phyloP scores from a whole-genome alignment of 306 rosid genomes.

The Prunus salicina region DNA sequence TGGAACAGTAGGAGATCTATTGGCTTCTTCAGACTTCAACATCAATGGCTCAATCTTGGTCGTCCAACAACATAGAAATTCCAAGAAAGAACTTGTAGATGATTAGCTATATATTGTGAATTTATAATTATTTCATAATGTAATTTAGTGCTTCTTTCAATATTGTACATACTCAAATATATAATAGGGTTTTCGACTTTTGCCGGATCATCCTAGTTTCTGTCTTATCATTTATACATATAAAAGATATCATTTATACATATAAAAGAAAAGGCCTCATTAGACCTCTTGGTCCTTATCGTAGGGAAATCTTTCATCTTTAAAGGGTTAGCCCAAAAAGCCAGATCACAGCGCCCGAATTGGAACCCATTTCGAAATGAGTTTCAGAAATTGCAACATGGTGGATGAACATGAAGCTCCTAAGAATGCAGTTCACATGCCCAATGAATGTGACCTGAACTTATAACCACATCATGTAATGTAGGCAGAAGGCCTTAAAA shows the following conservation, averaged over 20 bases:
- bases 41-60: slow-evolving; percentile 75
- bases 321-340: too few relatives aligned
- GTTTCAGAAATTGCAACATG: too few relatives aligned
- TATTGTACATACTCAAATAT: not conserved
- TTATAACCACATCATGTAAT: too few relatives aligned
- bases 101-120: slow-evolving; percentile 8
- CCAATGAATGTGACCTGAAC: too few relatives aligned
- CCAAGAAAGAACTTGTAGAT: slow-evolving; percentile 42
- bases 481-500: too few relatives aligned
- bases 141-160: not conserved
- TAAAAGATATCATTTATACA: not conserved
- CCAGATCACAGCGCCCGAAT: too few relatives aligned
- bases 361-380: too few relatives aligned
- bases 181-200: not conserved
- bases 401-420: too few relatives aligned
- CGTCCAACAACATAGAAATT: slow-evolving; percentile 78
- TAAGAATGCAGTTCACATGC: too few relatives aligned
- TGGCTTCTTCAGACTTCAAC: slow-evolving; percentile 84
- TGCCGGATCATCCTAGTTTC: not conserved
- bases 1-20: slow-evolving; percentile 91
- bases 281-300: too few relatives aligned
- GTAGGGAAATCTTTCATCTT: too few relatives aligned
- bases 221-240: not conserved
- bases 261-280: too few relatives aligned
- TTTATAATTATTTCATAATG: not conserved